Percentiles rank a stretch among this genome's conserved stretches.
phyloP scores from a whole-genome alignment of 805 yeast species.

The Blastobotrys americana region DNA sequence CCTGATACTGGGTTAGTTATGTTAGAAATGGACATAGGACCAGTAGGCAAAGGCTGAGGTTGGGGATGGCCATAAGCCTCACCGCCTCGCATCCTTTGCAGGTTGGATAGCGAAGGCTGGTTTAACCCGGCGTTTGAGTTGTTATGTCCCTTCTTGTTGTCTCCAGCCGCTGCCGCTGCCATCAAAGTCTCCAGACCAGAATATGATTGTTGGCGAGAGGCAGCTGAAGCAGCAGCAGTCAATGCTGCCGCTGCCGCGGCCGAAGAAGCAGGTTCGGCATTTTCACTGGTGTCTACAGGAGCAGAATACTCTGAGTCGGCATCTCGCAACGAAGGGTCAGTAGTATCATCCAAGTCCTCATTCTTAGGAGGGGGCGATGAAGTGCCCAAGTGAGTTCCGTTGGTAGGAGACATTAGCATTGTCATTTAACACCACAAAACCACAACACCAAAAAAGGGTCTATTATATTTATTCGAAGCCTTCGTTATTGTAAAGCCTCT shows the following conservation, averaged over 20 bases:
- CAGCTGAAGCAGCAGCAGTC: neutral
- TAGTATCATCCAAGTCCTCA: neutral
- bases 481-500: too few relatives aligned
- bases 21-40: slow-evolving; percentile 25
- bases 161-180: neutral
- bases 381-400: neutral
- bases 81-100: neutral
- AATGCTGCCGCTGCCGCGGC: neutral
- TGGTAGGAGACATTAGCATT: neutral
- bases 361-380: neutral
- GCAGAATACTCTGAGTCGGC: neutral
- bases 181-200: neutral
- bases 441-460: too few relatives aligned
- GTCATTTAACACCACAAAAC: neutral
- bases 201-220: neutral
- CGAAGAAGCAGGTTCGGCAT: neutral
- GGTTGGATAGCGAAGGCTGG: neutral
- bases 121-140: neutral
- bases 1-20: slow-evolving; percentile 18
- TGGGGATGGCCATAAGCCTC: neutral
- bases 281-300: neutral
- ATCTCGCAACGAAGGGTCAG: neutral
- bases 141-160: neutral
- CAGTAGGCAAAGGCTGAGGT: slow-evolving; percentile 1
- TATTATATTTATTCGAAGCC: too few relatives aligned